A percentile compares a stretch with the other conserved stretches of the same genome.
Evolutionary conservation across 257 asterid species (phyloP).

Genomic region (Solanum pimpinellifolium): DNA sequence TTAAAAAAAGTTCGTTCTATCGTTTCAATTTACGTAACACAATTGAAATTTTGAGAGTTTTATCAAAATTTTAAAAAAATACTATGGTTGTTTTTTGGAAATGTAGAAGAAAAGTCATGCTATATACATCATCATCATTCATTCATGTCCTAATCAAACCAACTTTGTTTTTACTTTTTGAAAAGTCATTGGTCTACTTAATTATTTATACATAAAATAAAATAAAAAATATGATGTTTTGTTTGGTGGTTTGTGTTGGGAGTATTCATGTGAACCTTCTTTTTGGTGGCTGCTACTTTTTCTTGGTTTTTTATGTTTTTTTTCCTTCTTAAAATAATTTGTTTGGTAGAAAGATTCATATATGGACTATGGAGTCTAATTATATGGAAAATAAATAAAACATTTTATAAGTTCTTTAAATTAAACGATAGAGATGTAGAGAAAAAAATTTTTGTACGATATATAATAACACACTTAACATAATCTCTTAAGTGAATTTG

Average conservation of each 20-base stretch:
- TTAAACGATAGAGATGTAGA: not conserved
- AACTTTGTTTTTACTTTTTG: not conserved
- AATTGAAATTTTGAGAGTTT: not conserved
- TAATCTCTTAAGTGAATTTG: not conserved
- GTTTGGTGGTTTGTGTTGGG: not conserved
- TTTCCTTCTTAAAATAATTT: not conserved
- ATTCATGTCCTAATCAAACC: not conserved
- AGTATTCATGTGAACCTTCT: not conserved
- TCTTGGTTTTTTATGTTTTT: not conserved
- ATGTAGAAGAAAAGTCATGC: not conserved
- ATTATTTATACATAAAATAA: not conserved
- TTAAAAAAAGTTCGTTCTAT: not conserved
- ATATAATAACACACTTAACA: not conserved
- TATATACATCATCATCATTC: not conserved
- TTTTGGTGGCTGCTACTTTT: not conserved
- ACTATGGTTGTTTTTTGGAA: not conserved
- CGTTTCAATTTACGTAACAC: not conserved
- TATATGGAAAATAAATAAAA: not conserved
- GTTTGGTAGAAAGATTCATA: not conserved
- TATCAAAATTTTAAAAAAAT: not conserved
- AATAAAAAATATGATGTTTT: not conserved
- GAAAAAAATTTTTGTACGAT: too few species aligned
- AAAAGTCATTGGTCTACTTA: not conserved
- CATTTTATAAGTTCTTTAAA: not conserved
- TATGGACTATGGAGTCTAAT: not conserved